Evolutionary conservation across 176 grass and related monocot species (phyloP).

Genomic region (Carex myosuroides): DNA sequence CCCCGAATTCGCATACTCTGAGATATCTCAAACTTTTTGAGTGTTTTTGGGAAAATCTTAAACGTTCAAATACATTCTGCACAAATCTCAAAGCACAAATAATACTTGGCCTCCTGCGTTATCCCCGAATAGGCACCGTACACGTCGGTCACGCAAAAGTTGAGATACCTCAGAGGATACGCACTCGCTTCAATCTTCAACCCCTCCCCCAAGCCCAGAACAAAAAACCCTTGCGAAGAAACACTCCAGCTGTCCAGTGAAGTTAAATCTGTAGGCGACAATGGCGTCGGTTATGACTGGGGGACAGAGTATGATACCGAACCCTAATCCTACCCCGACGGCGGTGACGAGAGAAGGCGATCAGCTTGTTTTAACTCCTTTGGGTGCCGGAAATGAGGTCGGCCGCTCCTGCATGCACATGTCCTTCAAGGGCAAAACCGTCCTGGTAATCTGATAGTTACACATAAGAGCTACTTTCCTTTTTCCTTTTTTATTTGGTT

Average conservation of each 20-base stretch:
- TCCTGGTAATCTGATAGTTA: slow-evolving; percentile 41
- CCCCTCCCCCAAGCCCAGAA: not conserved
- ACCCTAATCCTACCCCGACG: slow-evolving; percentile 12
- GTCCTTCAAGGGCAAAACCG: slow-evolving; percentile 84
- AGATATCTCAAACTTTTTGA: no score
- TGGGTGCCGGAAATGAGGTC: slow-evolving; percentile 95
- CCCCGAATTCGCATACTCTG: no score
- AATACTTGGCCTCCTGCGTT: no score
- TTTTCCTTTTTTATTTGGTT: no score
- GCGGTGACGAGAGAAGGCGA: slow-evolving; percentile 48
- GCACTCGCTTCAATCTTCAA: no score
- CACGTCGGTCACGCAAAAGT: no score
- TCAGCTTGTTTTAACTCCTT: slow-evolving; percentile 54
- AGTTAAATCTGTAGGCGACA: not conserved
- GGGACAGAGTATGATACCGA: not conserved
- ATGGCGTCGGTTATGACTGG: slow-evolving; percentile 27
- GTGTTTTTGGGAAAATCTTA: no score
- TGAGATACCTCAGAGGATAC: no score
- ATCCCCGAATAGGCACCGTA: not conserved
- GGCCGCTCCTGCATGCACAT: slow-evolving; percentile 95
- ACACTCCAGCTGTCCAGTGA: not conserved
- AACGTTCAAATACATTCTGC: no score
- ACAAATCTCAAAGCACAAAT: no score
- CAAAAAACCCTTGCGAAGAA: not conserved
- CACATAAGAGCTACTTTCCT: not conserved